These are phyloP conservation scores for Pyracantha coccinea DNA, from an alignment of 331 rosid species.

Conservation along the genomic window DNA sequence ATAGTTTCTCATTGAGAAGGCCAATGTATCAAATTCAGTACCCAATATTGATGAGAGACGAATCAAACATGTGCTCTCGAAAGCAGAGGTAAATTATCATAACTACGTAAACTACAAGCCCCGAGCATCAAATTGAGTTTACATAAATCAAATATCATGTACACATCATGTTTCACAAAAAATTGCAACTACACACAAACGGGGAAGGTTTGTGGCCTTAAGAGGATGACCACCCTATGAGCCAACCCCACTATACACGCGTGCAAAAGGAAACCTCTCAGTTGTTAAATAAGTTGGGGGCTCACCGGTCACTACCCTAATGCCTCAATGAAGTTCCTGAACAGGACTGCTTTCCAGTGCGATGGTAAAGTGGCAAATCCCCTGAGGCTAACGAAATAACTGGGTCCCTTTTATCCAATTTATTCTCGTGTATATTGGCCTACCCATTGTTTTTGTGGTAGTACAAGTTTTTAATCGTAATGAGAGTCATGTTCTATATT, in stretches of 20 bases:
- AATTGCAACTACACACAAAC: too few relatives aligned
- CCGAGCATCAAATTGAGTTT: neutral
- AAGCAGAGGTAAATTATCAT: neutral
- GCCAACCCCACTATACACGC: neutral
- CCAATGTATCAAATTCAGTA: neutral
- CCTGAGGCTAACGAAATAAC: neutral
- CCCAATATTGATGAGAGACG: neutral
- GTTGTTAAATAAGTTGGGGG: neutral
- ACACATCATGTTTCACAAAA: too few relatives aligned
- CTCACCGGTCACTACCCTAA: neutral
- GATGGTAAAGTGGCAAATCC: neutral
- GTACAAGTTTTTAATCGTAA: too few relatives aligned
- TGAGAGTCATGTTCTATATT: too few relatives aligned
- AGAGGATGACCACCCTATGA: neutral
- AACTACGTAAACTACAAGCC: neutral
- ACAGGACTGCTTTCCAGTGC: neutral
- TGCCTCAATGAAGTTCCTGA: conserved; percentile 11
- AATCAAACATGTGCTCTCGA: too few relatives aligned
- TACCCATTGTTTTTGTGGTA: too few relatives aligned
- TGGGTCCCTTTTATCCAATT: neutral
- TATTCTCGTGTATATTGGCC: too few relatives aligned
- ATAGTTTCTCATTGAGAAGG: neutral
- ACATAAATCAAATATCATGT: neutral
- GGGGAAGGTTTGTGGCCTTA: neutral
- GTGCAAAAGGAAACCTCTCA: neutral